Evolutionary conservation across 805 yeast species (phyloP).

Genomic region (Cephaloascus fragrans): DNA sequence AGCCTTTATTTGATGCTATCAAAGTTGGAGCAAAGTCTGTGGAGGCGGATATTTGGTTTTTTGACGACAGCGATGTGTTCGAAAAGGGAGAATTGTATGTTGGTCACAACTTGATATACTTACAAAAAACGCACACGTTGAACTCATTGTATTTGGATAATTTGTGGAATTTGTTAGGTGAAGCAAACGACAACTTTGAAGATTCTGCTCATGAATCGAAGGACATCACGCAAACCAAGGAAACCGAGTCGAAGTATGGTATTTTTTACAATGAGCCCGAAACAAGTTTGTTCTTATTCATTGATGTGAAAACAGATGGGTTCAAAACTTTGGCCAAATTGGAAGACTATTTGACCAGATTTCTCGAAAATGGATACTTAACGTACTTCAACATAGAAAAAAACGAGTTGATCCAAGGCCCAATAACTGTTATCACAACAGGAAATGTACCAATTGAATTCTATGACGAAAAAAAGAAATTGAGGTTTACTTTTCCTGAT

Average conservation of each 20-base stretch:
- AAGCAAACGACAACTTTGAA: too few relatives aligned
- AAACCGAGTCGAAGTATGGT: slow-evolving; percentile 18
- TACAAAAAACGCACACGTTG: slow-evolving; percentile 37
- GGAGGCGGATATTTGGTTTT: slow-evolving; percentile 61
- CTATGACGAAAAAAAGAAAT: slow-evolving; percentile 11
- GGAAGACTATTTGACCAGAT: slow-evolving; percentile 31
- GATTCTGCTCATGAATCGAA: too few relatives aligned
- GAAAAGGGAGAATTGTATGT: slow-evolving; percentile 35
- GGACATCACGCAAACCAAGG: too few relatives aligned
- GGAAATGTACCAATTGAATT: slow-evolving; percentile 49
- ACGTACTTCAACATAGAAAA: slow-evolving; percentile 32
- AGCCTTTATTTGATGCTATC: slow-evolving; percentile 51
- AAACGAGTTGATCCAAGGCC: slow-evolving; percentile 31
- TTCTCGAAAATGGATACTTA: slow-evolving; percentile 39
- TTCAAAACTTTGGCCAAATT: slow-evolving; percentile 35
- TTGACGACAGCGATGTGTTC: slow-evolving; percentile 20
- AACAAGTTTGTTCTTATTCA: slow-evolving; percentile 47
- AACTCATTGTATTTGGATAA: slow-evolving; percentile 43
- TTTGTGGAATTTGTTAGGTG: slow-evolving; percentile 34
- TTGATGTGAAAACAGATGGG: slow-evolving; percentile 56
- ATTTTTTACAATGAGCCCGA: slow-evolving; percentile 33
- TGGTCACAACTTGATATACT: slow-evolving; percentile 46
- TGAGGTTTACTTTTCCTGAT: slow-evolving; percentile 38
- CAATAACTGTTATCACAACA: slow-evolving; percentile 54
- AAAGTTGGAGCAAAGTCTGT: slow-evolving; percentile 45